Percentiles rank a stretch among this genome's conserved stretches.
Evolutionary conservation across 2,329 filamentous ascomycete species (phyloP).

Genomic region (Ramichloridium luteum): DNA sequence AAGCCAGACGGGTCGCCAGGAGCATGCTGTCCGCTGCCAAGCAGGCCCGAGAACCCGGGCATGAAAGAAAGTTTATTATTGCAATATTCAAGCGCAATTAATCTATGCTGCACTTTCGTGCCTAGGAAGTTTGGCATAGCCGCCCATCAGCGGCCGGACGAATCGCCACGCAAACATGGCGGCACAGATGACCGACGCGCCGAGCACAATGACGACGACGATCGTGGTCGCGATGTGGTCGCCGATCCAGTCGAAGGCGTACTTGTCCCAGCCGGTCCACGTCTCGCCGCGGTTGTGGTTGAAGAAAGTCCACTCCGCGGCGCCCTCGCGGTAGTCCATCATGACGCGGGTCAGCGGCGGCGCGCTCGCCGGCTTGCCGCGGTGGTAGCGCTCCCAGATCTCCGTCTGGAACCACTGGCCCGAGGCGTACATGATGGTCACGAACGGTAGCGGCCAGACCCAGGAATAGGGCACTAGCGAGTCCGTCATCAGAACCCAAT

Average conservation of each 20-base stretch:
- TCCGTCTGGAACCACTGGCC: slow-evolving; percentile 6
- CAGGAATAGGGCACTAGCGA: slow-evolving; percentile 3
- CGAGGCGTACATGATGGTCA: slow-evolving; percentile 5
- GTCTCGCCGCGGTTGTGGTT: slow-evolving; percentile 1
- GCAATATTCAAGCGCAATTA: too few relatives aligned
- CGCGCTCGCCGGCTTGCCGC: not conserved
- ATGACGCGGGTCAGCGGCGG: slow-evolving; percentile 1
- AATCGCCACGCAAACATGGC: too few relatives aligned
- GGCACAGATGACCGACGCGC: too few relatives aligned
- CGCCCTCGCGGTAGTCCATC: slow-evolving; percentile 4
- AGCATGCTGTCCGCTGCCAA: too few relatives aligned
- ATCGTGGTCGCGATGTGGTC: slow-evolving; percentile 1
- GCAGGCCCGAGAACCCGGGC: too few relatives aligned
- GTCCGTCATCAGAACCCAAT: slow-evolving; percentile 5
- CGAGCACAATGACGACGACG: not conserved
- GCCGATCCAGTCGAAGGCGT: slow-evolving; percentile 4
- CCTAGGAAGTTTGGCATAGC: too few relatives aligned
- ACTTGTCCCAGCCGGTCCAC: slow-evolving; percentile 6
- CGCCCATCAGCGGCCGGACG: too few relatives aligned
- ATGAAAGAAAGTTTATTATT: too few relatives aligned
- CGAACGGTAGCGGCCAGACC: slow-evolving; percentile 6
- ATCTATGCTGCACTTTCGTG: too few relatives aligned
- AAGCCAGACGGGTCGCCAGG: too few relatives aligned
- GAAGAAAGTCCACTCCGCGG: slow-evolving; percentile 3
- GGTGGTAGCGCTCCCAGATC: slow-evolving; percentile 5